A percentile compares a stretch with the other conserved stretches of the same genome.
Evolutionary conservation across 257 asterid genomes (phyloP).

Genomic region (Anisodus tanguticus): DNA sequence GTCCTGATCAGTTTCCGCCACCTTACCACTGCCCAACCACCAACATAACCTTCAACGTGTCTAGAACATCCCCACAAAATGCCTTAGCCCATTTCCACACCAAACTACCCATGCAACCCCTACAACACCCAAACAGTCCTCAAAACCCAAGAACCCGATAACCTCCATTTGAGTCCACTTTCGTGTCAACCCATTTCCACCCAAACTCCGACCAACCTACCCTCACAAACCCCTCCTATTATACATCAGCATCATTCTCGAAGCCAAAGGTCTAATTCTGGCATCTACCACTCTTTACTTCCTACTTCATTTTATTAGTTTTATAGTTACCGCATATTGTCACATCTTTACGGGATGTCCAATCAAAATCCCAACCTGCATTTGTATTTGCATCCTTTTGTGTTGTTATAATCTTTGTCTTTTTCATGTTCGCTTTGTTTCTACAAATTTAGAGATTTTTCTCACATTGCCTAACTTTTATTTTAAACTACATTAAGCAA

Average conservation of each 20-base stretch:
- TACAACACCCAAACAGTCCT: no score
- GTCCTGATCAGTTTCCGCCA: no score
- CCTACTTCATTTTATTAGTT: not conserved
- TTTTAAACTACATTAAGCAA: not conserved
- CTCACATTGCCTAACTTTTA: not conserved
- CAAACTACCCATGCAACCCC: no score
- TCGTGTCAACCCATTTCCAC: no score
- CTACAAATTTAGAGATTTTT: not conserved
- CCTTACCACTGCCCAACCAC: no score
- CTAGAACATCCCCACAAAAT: no score
- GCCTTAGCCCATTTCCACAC: no score
- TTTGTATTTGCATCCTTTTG: not conserved
- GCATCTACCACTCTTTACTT: not conserved
- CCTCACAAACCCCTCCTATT: no score
- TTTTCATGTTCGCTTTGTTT: constrained; percentile 12
- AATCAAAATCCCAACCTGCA: not conserved
- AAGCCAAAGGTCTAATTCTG: not conserved
- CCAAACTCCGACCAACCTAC: no score
- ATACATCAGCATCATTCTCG: not conserved
- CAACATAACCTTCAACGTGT: no score
- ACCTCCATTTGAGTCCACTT: no score
- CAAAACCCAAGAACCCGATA: no score
- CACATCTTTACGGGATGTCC: not conserved
- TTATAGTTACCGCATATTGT: not conserved
- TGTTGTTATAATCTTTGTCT: not conserved